These are phyloP conservation scores for Candida cerambycidarum DNA, from an alignment of 805 yeast species.

Conservation along the genomic window DNA sequence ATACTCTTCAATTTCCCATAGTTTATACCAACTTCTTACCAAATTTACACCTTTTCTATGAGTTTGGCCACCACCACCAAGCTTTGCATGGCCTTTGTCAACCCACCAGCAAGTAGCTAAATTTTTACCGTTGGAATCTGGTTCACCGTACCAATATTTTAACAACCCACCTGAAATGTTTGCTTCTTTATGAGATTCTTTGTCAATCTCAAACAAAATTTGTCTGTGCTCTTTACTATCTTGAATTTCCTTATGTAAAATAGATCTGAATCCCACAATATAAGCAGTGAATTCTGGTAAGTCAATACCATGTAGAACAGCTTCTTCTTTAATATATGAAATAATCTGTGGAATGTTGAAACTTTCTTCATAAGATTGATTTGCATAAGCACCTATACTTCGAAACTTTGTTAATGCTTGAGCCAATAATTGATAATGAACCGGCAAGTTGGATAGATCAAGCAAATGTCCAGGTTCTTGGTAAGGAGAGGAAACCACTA, in stretches of 20 bases:
- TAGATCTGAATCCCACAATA: conserved; percentile 36
- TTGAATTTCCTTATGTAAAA: conserved; percentile 25
- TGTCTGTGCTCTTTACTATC: conserved; percentile 23
- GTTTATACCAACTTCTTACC: conserved; percentile 31
- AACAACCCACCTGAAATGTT: conserved; percentile 35
- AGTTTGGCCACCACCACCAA: conserved; percentile 33
- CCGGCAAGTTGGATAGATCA: conserved; percentile 21
- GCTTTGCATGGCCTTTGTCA: conserved; percentile 24
- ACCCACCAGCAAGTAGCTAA: conserved; percentile 44
- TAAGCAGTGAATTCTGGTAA: conserved; percentile 21
- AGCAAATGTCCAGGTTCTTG: conserved; percentile 25
- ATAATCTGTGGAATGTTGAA: conserved; percentile 29
- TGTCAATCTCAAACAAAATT: conserved; percentile 28
- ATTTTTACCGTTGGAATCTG: conserved; percentile 33
- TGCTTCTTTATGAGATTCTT: conserved; percentile 35
- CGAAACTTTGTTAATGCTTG: conserved; percentile 29
- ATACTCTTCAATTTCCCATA: conserved; percentile 39
- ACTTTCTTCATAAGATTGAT: conserved; percentile 20
- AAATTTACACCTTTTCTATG: conserved; percentile 31
- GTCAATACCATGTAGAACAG: conserved; percentile 10
- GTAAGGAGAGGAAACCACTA: too few relatives aligned
- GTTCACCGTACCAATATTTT: conserved; percentile 41
- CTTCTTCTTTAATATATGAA: conserved; percentile 10
- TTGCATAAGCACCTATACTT: conserved; percentile 23
- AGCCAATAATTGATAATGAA: conserved; percentile 24